A percentile compares a stretch with the other conserved stretches of the same genome.
phyloP scores from a whole-genome alignment of 208 protist genomes.

The Crithidia bombi region DNA sequence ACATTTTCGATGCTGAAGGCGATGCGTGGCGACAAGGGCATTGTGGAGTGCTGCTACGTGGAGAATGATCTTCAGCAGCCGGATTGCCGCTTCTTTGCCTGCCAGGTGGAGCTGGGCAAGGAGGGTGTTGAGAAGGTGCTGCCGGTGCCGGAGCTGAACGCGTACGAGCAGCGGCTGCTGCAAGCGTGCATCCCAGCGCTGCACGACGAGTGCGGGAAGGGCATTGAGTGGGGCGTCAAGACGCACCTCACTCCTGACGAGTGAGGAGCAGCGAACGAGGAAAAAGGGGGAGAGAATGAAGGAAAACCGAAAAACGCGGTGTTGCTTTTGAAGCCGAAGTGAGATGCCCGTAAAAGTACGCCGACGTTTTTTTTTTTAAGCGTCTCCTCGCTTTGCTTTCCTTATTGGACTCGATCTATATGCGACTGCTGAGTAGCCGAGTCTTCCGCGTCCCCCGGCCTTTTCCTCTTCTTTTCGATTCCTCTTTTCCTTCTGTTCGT shows the following conservation, averaged over 20 bases:
- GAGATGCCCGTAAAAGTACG: background rate
- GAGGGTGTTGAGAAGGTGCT: constrained; percentile 70
- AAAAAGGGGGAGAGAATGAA: background rate
- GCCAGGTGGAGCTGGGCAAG: constrained; percentile 79
- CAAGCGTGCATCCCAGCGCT: constrained; percentile 80
- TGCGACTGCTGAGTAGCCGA: too few species aligned
- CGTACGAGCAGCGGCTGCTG: constrained; percentile 69
- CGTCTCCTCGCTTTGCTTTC: background rate
- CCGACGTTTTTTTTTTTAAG: background rate
- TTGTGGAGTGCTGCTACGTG: constrained; percentile 80
- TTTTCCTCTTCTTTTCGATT: too few species aligned
- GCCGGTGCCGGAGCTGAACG: constrained; percentile 63
- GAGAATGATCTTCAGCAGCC: constrained; percentile 53
- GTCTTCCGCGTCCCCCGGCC: too few species aligned
- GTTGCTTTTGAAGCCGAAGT: background rate
- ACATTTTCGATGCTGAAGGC: constrained; percentile 65
- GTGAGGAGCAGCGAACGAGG: background rate
- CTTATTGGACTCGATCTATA: too few species aligned
- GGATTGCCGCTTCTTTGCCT: constrained; percentile 80
- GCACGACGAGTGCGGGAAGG: constrained; percentile 73
- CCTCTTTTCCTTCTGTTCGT: too few species aligned
- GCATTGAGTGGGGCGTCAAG: constrained; percentile 56
- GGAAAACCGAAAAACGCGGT: constrained; percentile 1
- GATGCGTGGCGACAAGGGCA: constrained; percentile 69
- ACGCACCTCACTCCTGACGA: constrained; percentile 29